Conservation (phyloP, 176 grass and related monocot genomes). For the Avena atlantica region DNA sequence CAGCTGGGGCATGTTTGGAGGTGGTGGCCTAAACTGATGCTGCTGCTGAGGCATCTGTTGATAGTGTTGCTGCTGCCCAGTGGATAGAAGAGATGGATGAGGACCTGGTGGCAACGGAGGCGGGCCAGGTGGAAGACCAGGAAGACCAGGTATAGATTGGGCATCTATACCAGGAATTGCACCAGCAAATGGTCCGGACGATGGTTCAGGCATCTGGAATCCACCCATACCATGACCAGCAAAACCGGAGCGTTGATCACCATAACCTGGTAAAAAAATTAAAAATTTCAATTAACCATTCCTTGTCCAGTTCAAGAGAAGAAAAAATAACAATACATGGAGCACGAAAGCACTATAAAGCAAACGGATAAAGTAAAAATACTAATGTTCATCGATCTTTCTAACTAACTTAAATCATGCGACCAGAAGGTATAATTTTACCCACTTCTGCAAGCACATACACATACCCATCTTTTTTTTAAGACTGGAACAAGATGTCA, state of each 20-base stretch:
- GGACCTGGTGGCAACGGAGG: constrained; percentile 96
- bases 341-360: not conserved
- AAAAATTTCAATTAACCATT: constrained; percentile 14
- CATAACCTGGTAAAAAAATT: constrained; percentile 68
- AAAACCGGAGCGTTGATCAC: constrained; percentile 75
- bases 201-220: constrained; percentile 74
- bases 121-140: constrained; percentile 73
- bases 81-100: constrained; percentile 87
- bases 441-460: not conserved
- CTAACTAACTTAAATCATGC: constrained; percentile 27
- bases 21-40: constrained; percentile 75
- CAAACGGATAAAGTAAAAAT: not conserved
- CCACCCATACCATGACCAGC: constrained; percentile 61
- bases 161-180: constrained; percentile 86
- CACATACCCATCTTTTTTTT: constrained; percentile 6
- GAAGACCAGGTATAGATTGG: constrained; percentile 66
- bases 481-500: not conserved
- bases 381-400: not conserved
- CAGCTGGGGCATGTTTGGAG: constrained; percentile 74
- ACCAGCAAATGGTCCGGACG: constrained; percentile 72
- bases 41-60: constrained; percentile 79
- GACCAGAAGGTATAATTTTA: not conserved
- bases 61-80: constrained; percentile 86
- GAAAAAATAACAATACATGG: constrained; percentile 4
- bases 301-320: constrained; percentile 6